Evolutionary conservation across 1,284 basidiomycete genomes (phyloP).

Genomic region (Tilletia walkeri): DNA sequence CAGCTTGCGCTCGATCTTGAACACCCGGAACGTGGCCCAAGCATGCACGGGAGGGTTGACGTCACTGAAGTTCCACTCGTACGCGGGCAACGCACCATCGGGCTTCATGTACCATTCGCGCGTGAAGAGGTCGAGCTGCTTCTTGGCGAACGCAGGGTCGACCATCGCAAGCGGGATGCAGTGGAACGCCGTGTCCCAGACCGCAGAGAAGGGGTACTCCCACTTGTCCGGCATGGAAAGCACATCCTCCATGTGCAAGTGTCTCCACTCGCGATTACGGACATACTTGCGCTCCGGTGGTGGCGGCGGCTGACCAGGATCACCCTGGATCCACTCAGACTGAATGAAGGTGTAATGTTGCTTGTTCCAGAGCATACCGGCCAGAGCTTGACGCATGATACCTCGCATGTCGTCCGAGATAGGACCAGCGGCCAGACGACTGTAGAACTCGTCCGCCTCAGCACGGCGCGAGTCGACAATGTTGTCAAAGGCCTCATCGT

Average conservation of each 20-base stretch:
- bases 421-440: constrained; percentile 66
- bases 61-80: constrained; percentile 98
- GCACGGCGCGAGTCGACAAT: constrained; percentile 73
- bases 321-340: constrained; percentile 91
- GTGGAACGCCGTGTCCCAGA: constrained; percentile 94
- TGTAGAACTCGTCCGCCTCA: constrained; percentile 95
- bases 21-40: constrained; percentile 63
- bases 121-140: constrained; percentile 91
- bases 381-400: constrained; percentile 94
- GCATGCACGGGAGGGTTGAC: constrained; percentile 97
- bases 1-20: constrained; percentile 88
- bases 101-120: constrained; percentile 98
- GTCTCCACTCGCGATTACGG: constrained; percentile 73
- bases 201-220: constrained; percentile 64
- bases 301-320: constrained; percentile 89
- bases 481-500: constrained; percentile 86
- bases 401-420: constrained; percentile 89
- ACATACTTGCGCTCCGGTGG: constrained; percentile 83
- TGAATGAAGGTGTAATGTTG: constrained; percentile 95
- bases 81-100: constrained; percentile 94
- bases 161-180: constrained; percentile 94
- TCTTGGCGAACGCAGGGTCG: constrained; percentile 92
- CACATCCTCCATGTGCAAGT: constrained; percentile 91
- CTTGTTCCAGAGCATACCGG: constrained; percentile 98
- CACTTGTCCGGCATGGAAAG: constrained; percentile 99